These are phyloP conservation scores for Microbotryum scabiosae DNA, from an alignment of 1,284 basidiomycete species.

Conservation along the genomic window DNA sequence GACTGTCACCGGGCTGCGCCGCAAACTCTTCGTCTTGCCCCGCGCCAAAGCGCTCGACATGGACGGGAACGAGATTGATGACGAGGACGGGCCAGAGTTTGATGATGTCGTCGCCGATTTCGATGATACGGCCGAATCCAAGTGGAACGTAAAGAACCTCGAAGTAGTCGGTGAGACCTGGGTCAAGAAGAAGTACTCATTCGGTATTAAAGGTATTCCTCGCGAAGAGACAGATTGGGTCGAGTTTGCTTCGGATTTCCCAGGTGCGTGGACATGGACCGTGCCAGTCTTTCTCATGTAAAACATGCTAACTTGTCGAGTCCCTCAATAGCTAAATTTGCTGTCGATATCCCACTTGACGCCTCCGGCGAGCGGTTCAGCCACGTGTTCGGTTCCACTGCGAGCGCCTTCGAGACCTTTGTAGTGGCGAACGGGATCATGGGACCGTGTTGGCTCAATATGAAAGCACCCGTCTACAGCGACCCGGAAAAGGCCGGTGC, in stretches of 20 bases:
- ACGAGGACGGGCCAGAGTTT: constrained; percentile 35
- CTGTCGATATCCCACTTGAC: constrained; percentile 55
- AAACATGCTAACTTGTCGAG: constrained; percentile 47
- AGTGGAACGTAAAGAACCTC: constrained; percentile 47
- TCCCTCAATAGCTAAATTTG: constrained; percentile 45
- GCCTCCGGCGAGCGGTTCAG: constrained; percentile 75
- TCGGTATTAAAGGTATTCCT: constrained; percentile 77
- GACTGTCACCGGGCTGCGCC: constrained; percentile 73
- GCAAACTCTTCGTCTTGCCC: constrained; percentile 90
- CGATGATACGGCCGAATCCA: constrained; percentile 64
- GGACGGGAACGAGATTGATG: constrained; percentile 61
- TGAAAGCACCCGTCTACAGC: constrained; percentile 64
- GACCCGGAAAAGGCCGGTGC: constrained; percentile 54
- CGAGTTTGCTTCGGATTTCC: constrained; percentile 61
- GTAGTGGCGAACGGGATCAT: constrained; percentile 94
- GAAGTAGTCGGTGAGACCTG: constrained; percentile 54
- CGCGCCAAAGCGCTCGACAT: constrained; percentile 53
- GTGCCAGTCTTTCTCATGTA: not conserved
- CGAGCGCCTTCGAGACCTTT: constrained; percentile 87
- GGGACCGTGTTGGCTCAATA: constrained; percentile 94
- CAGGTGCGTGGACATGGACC: constrained; percentile 9
- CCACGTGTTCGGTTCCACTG: constrained; percentile 85
- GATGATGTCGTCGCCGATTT: constrained; percentile 78
- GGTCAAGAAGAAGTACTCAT: constrained; percentile 86
- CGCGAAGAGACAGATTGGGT: constrained; percentile 75